Evolutionary conservation across 176 grass and related monocot species (phyloP).

Genomic region (Aegilops sharonensis): DNA sequence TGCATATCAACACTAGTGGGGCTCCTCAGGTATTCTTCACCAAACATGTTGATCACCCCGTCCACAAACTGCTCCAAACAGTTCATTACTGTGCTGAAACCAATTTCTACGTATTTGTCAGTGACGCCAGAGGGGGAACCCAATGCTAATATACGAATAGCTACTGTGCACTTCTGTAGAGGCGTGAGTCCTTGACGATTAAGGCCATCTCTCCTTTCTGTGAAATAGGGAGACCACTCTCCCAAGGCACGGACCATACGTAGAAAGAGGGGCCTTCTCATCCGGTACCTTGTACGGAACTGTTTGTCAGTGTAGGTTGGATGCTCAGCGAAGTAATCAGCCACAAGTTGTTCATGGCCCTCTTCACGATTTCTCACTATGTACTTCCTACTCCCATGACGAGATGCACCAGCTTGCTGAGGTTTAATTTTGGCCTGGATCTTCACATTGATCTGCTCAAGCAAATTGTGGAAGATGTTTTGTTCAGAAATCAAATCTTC

Average conservation of each 20-base stretch:
- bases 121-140: neutral
- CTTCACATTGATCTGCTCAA: conserved; percentile 25
- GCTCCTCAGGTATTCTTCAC: conserved; percentile 27
- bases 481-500: conserved; percentile 6
- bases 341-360: conserved; percentile 27
- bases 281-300: conserved; percentile 26
- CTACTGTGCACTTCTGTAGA: conserved; percentile 43
- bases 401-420: conserved; percentile 14
- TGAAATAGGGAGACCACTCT: conserved; percentile 44
- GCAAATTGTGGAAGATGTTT: conserved; percentile 34
- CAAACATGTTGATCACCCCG: conserved; percentile 40
- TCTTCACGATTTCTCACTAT: conserved; percentile 35
- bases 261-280: conserved; percentile 39
- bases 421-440: conserved; percentile 36
- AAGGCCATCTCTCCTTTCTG: conserved; percentile 23
- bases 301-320: conserved; percentile 4
- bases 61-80: conserved; percentile 35
- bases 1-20: conserved; percentile 22
- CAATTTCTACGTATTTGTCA: conserved; percentile 39
- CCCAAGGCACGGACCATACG: conserved; percentile 26
- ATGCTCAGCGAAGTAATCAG: conserved; percentile 38
- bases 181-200: conserved; percentile 33
- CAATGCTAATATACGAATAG: conserved; percentile 31
- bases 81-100: conserved; percentile 21
- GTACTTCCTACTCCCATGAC: conserved; percentile 7